Evolutionary conservation across 306 rosid species (phyloP).

Genomic region (Macrotyloma uniflorum): DNA sequence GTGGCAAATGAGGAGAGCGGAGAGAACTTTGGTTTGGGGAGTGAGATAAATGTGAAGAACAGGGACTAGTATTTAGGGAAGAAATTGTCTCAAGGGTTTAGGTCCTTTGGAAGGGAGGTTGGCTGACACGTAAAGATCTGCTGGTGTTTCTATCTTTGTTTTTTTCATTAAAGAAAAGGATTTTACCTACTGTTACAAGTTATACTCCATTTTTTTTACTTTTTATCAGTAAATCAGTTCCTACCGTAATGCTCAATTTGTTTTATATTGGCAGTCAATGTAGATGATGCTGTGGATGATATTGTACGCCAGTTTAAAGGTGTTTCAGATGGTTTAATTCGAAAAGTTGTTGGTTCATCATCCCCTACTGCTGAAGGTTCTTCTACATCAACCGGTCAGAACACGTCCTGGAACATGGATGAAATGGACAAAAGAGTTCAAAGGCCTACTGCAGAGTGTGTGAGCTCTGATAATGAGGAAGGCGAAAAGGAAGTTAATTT

Average conservation of each 20-base stretch:
- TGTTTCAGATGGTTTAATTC: conserved; percentile 89
- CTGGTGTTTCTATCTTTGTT: neutral
- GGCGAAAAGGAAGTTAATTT: conserved; percentile 50
- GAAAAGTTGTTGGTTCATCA: conserved; percentile 68
- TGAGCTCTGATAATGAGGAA: conserved; percentile 74
- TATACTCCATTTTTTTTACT: neutral
- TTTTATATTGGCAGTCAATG: conserved; percentile 70
- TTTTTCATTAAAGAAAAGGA: neutral
- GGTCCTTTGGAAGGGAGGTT: neutral
- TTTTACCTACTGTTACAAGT: neutral
- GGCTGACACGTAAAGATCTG: neutral
- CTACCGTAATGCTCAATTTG: conserved; percentile 8
- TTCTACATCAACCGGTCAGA: conserved; percentile 44
- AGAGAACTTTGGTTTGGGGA: neutral
- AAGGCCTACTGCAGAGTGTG: conserved; percentile 54
- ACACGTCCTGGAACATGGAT: conserved; percentile 50
- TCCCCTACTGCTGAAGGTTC: conserved; percentile 50
- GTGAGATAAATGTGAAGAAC: neutral
- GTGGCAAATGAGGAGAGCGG: neutral
- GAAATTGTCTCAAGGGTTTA: neutral
- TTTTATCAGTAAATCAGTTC: neutral
- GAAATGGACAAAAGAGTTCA: conserved; percentile 49
- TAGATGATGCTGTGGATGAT: conserved; percentile 97
- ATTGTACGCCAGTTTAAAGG: conserved; percentile 96
- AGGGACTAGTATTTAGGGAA: neutral